phyloP scores from a whole-genome alignment of 805 yeast species.

The Starmerella apis region DNA sequence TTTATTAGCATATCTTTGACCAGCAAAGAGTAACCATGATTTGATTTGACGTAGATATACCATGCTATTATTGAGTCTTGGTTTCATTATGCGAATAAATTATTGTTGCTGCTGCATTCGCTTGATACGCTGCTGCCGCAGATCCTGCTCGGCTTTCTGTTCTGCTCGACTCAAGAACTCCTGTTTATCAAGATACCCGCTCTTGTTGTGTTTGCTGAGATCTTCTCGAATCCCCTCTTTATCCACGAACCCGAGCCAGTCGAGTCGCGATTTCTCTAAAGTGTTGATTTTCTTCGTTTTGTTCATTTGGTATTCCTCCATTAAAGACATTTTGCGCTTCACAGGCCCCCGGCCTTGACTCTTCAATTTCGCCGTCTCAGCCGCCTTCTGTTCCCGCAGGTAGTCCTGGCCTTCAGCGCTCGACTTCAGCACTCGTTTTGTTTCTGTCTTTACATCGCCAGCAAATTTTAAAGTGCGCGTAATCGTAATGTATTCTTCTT shows the following conservation, averaged over 20 bases:
- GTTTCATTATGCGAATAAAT: not conserved
- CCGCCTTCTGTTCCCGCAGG: constrained; percentile 35
- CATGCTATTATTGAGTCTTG: too few species aligned
- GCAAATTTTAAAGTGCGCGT: constrained; percentile 79
- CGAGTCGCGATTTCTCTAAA: constrained; percentile 81
- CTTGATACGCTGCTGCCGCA: constrained; percentile 22
- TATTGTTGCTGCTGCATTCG: constrained; percentile 7
- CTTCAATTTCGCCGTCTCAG: constrained; percentile 4
- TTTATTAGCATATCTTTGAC: too few species aligned
- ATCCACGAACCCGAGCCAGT: constrained; percentile 93
- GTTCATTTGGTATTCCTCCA: constrained; percentile 59
- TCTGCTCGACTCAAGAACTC: constrained; percentile 77
- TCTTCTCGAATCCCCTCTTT: constrained; percentile 76
- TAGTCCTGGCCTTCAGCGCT: constrained; percentile 86
- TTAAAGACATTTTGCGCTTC: constrained; percentile 65
- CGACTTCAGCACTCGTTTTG: constrained; percentile 60
- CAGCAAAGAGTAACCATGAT: too few species aligned
- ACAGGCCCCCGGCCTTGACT: constrained; percentile 25
- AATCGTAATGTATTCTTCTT: constrained; percentile 53
- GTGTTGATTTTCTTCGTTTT: constrained; percentile 77
- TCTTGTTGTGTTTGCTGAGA: constrained; percentile 66
- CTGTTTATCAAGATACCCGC: constrained; percentile 83
- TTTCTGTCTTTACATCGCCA: constrained; percentile 68
- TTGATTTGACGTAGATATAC: too few species aligned
- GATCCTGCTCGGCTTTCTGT: constrained; percentile 42